These are phyloP conservation scores for Chlamydomonas reinhardtii DNA, from an alignment of 163 green algal species.

Conservation along the genomic window DNA sequence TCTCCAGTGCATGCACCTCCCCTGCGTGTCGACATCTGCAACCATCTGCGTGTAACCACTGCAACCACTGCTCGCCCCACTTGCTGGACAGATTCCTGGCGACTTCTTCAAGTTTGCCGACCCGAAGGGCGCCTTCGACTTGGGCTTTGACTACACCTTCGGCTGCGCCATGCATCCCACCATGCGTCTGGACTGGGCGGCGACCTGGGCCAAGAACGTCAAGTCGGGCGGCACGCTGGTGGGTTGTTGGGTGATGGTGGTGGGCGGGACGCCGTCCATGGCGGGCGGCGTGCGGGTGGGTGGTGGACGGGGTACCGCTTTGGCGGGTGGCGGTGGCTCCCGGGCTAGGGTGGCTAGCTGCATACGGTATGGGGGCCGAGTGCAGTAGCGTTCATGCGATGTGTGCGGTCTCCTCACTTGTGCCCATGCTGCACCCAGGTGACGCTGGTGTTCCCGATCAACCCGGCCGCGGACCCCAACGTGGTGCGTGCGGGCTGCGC, in stretches of 20 bases:
- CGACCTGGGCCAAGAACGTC: constrained; percentile 2
- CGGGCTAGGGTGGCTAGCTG: too few species aligned
- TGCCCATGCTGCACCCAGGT: not conserved
- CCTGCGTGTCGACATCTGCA: too few species aligned
- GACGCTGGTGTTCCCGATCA: constrained; percentile 47
- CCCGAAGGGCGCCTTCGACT: not conserved
- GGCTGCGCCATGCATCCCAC: constrained; percentile 46
- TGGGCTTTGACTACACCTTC: constrained; percentile 51
- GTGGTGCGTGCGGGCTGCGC: not conserved
- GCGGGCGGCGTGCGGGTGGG: too few species aligned
- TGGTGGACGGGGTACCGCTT: not conserved
- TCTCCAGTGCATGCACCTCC: too few species aligned
- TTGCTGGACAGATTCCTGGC: not conserved
- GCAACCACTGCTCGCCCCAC: too few species aligned
- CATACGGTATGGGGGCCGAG: too few species aligned
- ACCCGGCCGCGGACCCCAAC: constrained; percentile 1
- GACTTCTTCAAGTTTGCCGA: constrained; percentile 30
- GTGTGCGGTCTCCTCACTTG: too few species aligned
- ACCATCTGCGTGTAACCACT: too few species aligned
- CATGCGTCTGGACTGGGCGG: not conserved
- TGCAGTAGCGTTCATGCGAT: too few species aligned
- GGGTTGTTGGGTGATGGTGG: too few species aligned
- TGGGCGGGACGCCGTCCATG: too few species aligned
- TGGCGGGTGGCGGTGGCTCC: too few species aligned
- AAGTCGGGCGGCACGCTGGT: not conserved